These are phyloP conservation scores for Raffaelea deltoideospora DNA, from an alignment of 2,329 filamentous ascomycete genomes.

Conservation along the genomic window DNA sequence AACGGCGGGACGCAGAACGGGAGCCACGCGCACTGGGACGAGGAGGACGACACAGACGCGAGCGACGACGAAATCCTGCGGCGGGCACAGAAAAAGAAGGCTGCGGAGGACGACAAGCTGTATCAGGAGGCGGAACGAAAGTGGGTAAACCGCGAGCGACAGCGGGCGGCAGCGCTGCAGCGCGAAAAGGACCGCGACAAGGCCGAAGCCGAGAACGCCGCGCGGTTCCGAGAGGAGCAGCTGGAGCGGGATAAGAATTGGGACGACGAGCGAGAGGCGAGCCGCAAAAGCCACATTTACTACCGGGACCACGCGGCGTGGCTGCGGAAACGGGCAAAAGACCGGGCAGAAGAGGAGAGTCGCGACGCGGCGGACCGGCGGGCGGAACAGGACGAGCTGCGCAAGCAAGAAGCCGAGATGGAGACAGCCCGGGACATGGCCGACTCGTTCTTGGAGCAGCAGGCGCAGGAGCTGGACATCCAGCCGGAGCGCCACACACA, in stretches of 20 bases:
- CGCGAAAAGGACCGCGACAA: slow-evolving; percentile 70
- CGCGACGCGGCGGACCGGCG: slow-evolving; percentile 72
- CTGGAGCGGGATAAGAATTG: slow-evolving; percentile 53
- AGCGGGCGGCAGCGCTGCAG: slow-evolving; percentile 69
- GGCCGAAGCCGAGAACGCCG: slow-evolving; percentile 52
- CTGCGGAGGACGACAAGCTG: slow-evolving; percentile 61
- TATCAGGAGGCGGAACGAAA: slow-evolving; percentile 77
- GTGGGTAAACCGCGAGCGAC: slow-evolving; percentile 81
- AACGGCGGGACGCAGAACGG: slow-evolving; percentile 52
- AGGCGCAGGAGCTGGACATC: slow-evolving; percentile 60
- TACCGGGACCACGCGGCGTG: slow-evolving; percentile 77
- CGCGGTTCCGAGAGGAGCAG: slow-evolving; percentile 53
- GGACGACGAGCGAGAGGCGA: slow-evolving; percentile 76
- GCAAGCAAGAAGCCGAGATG: slow-evolving; percentile 52
- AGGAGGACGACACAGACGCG: slow-evolving; percentile 71
- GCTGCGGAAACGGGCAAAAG: slow-evolving; percentile 64
- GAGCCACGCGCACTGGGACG: neutral
- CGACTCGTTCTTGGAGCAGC: slow-evolving; percentile 76
- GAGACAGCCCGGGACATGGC: slow-evolving; percentile 74
- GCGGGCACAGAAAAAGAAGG: slow-evolving; percentile 53
- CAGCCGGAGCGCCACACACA: slow-evolving; percentile 16
- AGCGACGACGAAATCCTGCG: slow-evolving; percentile 75
- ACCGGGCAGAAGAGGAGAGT: slow-evolving; percentile 57
- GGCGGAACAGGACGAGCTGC: slow-evolving; percentile 60
- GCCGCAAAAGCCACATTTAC: slow-evolving; percentile 60